Base-by-base conservation (phyloP, 176 grass and related monocot genomes). In the Panicum miliaceum region DNA sequence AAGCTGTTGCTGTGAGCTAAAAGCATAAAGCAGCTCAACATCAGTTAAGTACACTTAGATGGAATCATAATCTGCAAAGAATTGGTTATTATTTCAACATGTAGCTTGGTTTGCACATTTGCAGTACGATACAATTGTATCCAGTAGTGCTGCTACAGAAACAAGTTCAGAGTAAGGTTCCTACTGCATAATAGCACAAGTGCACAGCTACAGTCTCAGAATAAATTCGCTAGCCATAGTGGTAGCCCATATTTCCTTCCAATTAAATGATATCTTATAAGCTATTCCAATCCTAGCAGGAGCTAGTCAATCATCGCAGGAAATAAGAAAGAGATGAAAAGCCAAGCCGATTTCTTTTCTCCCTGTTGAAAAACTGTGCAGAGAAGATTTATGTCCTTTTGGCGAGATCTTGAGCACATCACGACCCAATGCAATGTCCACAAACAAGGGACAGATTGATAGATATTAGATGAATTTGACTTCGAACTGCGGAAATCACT, bases 91-190 rank as follows among this genome's bases (percentile, higher is more conserved):
- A 75, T 56, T 79, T 78, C 3, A 58, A 14, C 8, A 71, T 71
- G 9, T 27, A 63, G 43, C 15, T 86, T 62, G 14, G 38, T 35
- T 58, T 69, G 26, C 52, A 59, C 22, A 76, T 22, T 75, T 67
- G 35, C 46, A 84, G 12, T 56, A 67, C 41, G 82, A 42, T 15
- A 66, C 23, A 8, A 53, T 65, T 53, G 71, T 47, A 40, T 66
- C 35, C 29, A 71, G 48, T 71, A 78, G 0, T 20, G 66, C 10
- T 1, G 25, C 37, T 20, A 13, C 4, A 12, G 23, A 84, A 71
- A 52, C n/a, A 72, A 73, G 46, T 80, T 73, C 34, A 63, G 54
- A 51, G 57, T 52, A 41, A 42, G 14, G 15, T 72, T 51, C n/a
- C 8, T 27, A 63, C 11, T 38, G 61, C 18, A 66, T 22, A 81